Evolutionary conservation across 129 eudicot genomes (phyloP).

Genomic region (Pittosporum tobira): DNA sequence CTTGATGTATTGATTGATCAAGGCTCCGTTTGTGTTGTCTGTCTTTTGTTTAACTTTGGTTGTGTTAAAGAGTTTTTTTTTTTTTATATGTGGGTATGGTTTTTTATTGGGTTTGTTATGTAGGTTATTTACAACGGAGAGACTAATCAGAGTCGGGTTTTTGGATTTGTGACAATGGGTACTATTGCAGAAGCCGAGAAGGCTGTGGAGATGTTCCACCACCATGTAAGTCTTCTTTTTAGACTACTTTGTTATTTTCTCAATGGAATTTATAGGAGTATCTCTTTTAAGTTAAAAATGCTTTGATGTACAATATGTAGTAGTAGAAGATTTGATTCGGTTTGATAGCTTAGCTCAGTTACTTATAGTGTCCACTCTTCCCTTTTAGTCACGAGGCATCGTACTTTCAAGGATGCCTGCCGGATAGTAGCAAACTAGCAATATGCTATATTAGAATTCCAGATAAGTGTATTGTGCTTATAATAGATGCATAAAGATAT

Average conservation of each 20-base stretch:
- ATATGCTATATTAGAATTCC: too few relatives aligned
- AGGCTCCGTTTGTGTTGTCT: too few relatives aligned
- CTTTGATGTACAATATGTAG: too few relatives aligned
- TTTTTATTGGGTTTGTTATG: slow-evolving; percentile 1
- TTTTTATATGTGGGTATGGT: slow-evolving; percentile 2
- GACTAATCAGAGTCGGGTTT: slow-evolving; percentile 76
- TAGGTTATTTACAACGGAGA: slow-evolving; percentile 76
- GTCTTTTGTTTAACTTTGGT: neutral
- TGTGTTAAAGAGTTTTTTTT: neutral
- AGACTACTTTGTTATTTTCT: neutral
- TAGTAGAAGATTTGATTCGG: too few relatives aligned
- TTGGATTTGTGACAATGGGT: slow-evolving; percentile 85
- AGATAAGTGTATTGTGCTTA: too few relatives aligned
- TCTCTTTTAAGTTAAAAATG: too few relatives aligned
- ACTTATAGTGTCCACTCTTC: neutral
- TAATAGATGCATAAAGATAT: too few relatives aligned
- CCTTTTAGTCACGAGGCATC: too few relatives aligned
- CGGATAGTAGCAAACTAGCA: too few relatives aligned
- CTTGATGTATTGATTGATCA: too few relatives aligned
- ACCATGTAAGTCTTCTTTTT: slow-evolving; percentile 45
- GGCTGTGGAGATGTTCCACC: slow-evolving; percentile 53
- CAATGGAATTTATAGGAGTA: neutral
- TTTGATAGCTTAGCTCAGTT: too few relatives aligned
- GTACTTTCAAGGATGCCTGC: neutral
- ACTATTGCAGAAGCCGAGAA: slow-evolving; percentile 81